phyloP scores from a whole-genome alignment of 768 basidiomycete genomes.

The Sistotremastrum suecicum region DNA sequence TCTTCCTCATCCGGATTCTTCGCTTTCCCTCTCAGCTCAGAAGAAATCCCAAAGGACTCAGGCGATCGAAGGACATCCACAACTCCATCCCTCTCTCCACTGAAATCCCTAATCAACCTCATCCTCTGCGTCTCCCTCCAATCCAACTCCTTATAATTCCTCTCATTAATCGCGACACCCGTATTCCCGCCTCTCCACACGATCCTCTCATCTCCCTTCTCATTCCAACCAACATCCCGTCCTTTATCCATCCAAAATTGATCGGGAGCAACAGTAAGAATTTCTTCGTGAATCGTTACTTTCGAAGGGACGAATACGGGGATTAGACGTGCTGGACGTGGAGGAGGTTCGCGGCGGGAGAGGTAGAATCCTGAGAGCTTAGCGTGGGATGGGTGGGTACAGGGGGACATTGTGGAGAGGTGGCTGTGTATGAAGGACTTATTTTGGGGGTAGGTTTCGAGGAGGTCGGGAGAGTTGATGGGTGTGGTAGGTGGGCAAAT shows the following conservation, averaged over 20 bases:
- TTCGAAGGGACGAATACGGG: constrained; percentile 8
- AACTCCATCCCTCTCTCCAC: background rate
- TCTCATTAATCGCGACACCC: constrained; percentile 15
- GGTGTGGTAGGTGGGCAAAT: background rate
- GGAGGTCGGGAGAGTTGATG: background rate
- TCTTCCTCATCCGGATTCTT: background rate
- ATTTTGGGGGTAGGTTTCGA: background rate
- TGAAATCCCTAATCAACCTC: constrained; percentile 11
- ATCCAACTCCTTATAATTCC: constrained; percentile 1
- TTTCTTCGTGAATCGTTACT: constrained; percentile 9
- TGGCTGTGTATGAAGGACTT: constrained; percentile 15
- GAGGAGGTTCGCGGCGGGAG: constrained; percentile 1
- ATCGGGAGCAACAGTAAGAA: constrained; percentile 5
- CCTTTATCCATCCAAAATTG: background rate
- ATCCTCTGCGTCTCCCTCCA: constrained; percentile 17
- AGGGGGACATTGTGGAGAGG: constrained; percentile 12
- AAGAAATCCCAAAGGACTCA: background rate
- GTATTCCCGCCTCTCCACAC: constrained; percentile 34
- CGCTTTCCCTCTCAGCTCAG: too few species aligned
- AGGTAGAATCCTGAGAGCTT: constrained; percentile 8
- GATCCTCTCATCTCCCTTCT: constrained; percentile 23
- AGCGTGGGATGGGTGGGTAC: constrained; percentile 12
- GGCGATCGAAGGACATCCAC: background rate
- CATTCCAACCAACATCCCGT: constrained; percentile 18
- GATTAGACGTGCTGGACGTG: background rate